Conservation (phyloP, 441 rosid genomes). For the Gossypium lobatum region DNA sequence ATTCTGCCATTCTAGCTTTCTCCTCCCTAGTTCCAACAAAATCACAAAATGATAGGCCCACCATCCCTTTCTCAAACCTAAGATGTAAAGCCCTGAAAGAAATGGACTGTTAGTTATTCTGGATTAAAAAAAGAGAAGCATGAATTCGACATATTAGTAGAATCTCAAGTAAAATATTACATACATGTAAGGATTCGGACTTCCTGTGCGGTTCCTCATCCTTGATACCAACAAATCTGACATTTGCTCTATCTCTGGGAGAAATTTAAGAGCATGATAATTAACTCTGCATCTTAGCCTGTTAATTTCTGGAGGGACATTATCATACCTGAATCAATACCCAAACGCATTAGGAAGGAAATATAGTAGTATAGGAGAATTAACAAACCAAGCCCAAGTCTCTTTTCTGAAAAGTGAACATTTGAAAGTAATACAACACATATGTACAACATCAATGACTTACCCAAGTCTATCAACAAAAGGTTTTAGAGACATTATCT, state of each 20-base stretch:
- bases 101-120: slow-evolving; percentile 12
- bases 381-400: slow-evolving; percentile 9
- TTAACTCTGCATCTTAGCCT: slow-evolving; percentile 96
- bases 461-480: slow-evolving; percentile 99
- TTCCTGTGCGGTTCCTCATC: slow-evolving; percentile 95
- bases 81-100: slow-evolving; percentile 93
- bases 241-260: slow-evolving; percentile 86
- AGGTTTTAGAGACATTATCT: slow-evolving; percentile 96
- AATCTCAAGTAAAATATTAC: slow-evolving; percentile 25
- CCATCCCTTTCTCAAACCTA: slow-evolving; percentile 99
- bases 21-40: slow-evolving; percentile 97
- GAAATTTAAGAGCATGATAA: slow-evolving; percentile 96
- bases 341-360: slow-evolving; percentile 13
- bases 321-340: slow-evolving; percentile 66
- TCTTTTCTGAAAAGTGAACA: slow-evolving; percentile 11
- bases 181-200: slow-evolving; percentile 78
- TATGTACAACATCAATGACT: slow-evolving; percentile 19
- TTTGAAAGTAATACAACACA: neutral
- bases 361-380: neutral
- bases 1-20: slow-evolving; percentile 89
- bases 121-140: neutral
- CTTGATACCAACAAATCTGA: slow-evolving; percentile 78
- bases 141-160: slow-evolving; percentile 10
- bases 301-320: slow-evolving; percentile 95
- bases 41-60: slow-evolving; percentile 92